Base-by-base conservation (phyloP, 2,329 filamentous ascomycete genomes). In the Aspergillus bombycis region DNA sequence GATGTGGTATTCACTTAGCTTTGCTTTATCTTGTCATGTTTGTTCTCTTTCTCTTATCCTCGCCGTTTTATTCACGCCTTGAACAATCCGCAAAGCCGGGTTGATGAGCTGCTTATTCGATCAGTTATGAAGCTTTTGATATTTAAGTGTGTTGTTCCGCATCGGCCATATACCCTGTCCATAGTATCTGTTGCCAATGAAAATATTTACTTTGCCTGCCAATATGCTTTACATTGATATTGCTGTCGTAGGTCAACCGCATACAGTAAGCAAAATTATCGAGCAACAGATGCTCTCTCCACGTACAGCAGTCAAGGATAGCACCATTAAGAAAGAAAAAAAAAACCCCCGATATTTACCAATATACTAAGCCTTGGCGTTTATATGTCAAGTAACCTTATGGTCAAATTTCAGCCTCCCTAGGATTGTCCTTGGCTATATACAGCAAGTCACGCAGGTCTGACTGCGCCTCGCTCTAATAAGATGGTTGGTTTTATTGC, bases 91-190 rank as follows among this genome's bases (percentile, higher is more conserved):
- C 28, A 32, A 12, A 19, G 26, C 19, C 26, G 23, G 16, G 26
- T 50, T 28, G 34, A 55, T 55, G 58, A 55, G 38, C 50, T 60
- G 28, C 26, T 60, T 43, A 28, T 26, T 50, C 28, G 28, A n/a
- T 54, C 58, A 55, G 50, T 46, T 34, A 60, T 46, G 58, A 60
- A 52, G 9, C 30, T n/a, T 21, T 19, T 32, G 28, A 23, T 48
- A 26, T 11, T 23, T 48, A 11, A 9, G 45, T 48, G 32, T 52
- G 48, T 52, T 52, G 4, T 52, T 52, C 38, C n/a, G 28, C 48
- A 32, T 52, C 48, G 19, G 48, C 48, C 28, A 32, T 32, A 58
- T 62, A 62, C 60, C 55, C 60, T 28, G 21, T 58, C 54, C 46
- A 58, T 58, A 45, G 43, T 54, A 52, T 52, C 4, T 52, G 11